Evolutionary conservation across 331 rosid genomes (phyloP), one percentile per base, ranked within the genome.

Genomic region (Quercus phellos): DNA sequence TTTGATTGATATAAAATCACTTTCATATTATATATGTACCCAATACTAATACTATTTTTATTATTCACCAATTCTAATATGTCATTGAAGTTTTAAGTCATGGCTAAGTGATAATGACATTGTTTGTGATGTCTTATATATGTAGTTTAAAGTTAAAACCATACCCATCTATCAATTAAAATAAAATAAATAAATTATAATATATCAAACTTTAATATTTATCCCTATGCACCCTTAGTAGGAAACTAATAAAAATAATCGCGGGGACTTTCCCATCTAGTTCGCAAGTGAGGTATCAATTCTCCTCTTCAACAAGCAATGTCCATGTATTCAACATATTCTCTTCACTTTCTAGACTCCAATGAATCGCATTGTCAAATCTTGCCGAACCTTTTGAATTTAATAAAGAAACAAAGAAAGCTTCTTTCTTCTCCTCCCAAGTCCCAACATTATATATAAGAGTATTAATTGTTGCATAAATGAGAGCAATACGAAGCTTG

Each of bases 321-420:
- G 29, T 14, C 64, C 29, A 27, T 32, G 38, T 35, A 35, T 71
- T 66, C 73, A 81, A 73, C 64, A 12, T 70, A 72, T 50, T 73
- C 82, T 87, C 89, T 74, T 74, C 86, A 68, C 81, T 76, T 53
- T 68, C 84, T 32, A 71, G 50, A 17, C 54, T 55, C 68, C 35
- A 7, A 30, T 61, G 46, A 55, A 68, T 21, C 67, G 4, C 32
- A 2, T 0, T 80, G 88, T 85, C 93, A 92, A 92, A 75, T 53
- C 74, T 79, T 70, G 88, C 97, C 93, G 63, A 91, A 90, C 94
- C 70, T 35, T 75, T 85, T 77, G 77, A 60, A 42, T 30, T 32
- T 16, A 35, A 6, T 6, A 35, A 35, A 7, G 10, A 35, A 35
- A 35, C 10, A 35, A 35, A 35, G 43, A 2, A 6, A 35, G 5